phyloP scores from a whole-genome alignment of 768 basidiomycete species.

The Collybia mongolica region DNA sequence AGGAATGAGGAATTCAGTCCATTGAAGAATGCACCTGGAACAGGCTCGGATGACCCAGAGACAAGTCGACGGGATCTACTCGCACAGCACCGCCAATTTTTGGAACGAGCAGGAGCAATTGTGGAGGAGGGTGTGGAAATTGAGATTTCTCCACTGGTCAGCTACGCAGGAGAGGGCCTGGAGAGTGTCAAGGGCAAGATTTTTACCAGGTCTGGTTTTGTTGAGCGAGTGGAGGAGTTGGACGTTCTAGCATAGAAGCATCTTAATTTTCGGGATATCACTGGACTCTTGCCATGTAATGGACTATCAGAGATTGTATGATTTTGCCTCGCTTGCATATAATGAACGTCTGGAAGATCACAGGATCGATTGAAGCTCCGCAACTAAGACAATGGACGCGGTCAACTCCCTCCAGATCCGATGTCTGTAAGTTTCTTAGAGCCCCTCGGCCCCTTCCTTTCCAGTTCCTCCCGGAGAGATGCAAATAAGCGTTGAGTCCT shows the following conservation, averaged over 20 bases:
- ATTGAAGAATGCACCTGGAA: slow-evolving; percentile 95
- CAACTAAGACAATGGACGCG: slow-evolving; percentile 13
- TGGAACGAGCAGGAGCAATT: slow-evolving; percentile 74
- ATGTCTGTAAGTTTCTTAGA: slow-evolving; percentile 43
- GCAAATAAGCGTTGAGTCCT: slow-evolving; percentile 79
- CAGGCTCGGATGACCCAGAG: slow-evolving; percentile 84
- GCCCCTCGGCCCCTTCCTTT: slow-evolving; percentile 58
- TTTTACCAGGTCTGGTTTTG: slow-evolving; percentile 74
- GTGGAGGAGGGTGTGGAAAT: slow-evolving; percentile 79
- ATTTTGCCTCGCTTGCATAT: slow-evolving; percentile 2
- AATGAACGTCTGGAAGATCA: neutral
- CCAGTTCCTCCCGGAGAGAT: slow-evolving; percentile 80
- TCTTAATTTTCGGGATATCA: slow-evolving; percentile 2
- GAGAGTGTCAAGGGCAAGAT: slow-evolving; percentile 74
- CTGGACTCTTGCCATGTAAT: slow-evolving; percentile 11
- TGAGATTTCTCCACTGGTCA: slow-evolving; percentile 86
- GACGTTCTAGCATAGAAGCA: slow-evolving; percentile 47
- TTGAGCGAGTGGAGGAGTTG: slow-evolving; percentile 65
- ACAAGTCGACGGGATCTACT: slow-evolving; percentile 90
- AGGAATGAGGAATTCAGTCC: slow-evolving; percentile 93
- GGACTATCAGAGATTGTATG: slow-evolving; percentile 14
- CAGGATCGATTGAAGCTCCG: neutral
- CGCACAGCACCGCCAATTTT: slow-evolving; percentile 82
- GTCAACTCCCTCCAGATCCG: slow-evolving; percentile 39
- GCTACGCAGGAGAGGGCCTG: slow-evolving; percentile 92